Conservation (phyloP, 495 filamentous ascomycete genomes). For the Tuber calosporum region DNA sequence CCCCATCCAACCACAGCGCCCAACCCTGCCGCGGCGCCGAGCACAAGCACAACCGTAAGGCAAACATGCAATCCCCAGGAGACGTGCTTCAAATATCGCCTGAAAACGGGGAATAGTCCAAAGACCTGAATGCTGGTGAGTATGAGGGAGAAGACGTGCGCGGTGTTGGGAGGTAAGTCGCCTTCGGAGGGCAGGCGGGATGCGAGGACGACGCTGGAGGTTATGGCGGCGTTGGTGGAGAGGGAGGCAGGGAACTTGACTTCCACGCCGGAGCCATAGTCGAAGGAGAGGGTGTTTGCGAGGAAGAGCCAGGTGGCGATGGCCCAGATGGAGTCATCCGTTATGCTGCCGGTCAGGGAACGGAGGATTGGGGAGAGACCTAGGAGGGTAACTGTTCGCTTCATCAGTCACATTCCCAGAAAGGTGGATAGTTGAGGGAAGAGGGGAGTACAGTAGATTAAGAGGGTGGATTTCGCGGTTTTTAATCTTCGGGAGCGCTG, state of each 20-base stretch:
- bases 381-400: conserved; percentile 53
- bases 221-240: conserved; percentile 88
- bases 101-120: conserved; percentile 89
- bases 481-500: conserved; percentile 52
- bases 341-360: conserved; percentile 83
- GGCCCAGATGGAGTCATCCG: conserved; percentile 89
- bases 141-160: conserved; percentile 90
- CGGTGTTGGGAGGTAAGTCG: conserved; percentile 49
- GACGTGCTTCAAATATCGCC: conserved; percentile 72
- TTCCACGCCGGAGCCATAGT: conserved; percentile 69
- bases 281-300: conserved; percentile 95
- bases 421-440: background rate
- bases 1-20: conserved; percentile 58
- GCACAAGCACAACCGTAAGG: conserved; percentile 70
- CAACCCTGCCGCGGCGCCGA: conserved; percentile 69
- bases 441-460: conserved; percentile 66
- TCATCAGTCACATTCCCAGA: conserved; percentile 6
- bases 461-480: conserved; percentile 78
- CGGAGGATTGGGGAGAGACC: conserved; percentile 91
- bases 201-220: conserved; percentile 88
- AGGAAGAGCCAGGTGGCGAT: conserved; percentile 86
- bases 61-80: conserved; percentile 76
- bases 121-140: conserved; percentile 97
- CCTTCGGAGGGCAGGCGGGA: conserved; percentile 61
- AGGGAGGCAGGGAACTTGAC: conserved; percentile 74